Evolutionary conservation across 495 filamentous ascomycete genomes (phyloP).

Genomic region (Mycothermus thermophilus): DNA sequence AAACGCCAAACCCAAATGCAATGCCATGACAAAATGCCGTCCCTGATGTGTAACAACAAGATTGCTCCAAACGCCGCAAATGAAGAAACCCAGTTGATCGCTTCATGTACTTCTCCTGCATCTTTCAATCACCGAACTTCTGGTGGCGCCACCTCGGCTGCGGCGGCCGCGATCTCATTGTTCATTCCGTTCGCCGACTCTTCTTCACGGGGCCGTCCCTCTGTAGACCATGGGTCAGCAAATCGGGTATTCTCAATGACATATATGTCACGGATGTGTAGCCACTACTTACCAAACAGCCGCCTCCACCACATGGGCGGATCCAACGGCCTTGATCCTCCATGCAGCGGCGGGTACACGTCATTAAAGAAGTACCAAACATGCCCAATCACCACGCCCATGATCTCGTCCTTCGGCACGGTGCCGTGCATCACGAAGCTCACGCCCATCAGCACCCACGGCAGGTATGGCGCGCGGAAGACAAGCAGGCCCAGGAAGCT

Average conservation of each 20-base stretch:
- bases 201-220: constrained; percentile 32
- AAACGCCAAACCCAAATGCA: too few relatives aligned
- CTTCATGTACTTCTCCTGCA: too few relatives aligned
- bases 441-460: constrained; percentile 92
- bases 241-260: background rate
- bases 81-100: too few relatives aligned
- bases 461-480: constrained; percentile 87
- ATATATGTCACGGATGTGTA: background rate
- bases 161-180: constrained; percentile 40
- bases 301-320: constrained; percentile 85
- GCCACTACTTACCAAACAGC: constrained; percentile 50
- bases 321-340: constrained; percentile 74
- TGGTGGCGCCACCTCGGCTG: constrained; percentile 18
- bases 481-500: constrained; percentile 83
- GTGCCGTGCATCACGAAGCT: constrained; percentile 71
- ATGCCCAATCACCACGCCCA: constrained; percentile 85
- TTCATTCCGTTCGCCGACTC: constrained; percentile 35
- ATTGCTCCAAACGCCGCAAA: too few relatives aligned
- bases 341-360: constrained; percentile 83
- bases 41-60: too few relatives aligned
- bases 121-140: constrained; percentile 24
- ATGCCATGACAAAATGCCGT: too few relatives aligned
- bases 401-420: constrained; percentile 89
- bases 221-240: constrained; percentile 6
- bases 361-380: constrained; percentile 98